Evolutionary conservation across 805 yeast genomes (phyloP), one percentile per base, ranked within the genome.

Genomic region (Saccharomycopsis schoenii): DNA sequence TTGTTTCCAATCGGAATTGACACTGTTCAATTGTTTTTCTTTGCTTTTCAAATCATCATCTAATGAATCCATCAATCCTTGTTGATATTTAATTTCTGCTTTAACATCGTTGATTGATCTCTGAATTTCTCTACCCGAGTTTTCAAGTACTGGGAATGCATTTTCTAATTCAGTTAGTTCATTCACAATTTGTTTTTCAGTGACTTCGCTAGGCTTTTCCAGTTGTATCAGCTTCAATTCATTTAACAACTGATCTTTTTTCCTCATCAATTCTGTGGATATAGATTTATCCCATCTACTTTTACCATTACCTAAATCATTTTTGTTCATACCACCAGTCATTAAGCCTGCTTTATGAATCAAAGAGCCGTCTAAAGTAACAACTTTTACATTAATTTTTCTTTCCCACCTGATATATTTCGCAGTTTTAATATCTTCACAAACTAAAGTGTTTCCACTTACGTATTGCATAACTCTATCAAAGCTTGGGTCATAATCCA

Each of bases 311-410:
- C 56, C 57, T 6, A 39, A 72, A 36, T 71, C 69, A 21, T 76
- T 76, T n/a, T 77, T 76, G 5, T 83, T 77, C 36, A 77, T 74
- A 66, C 97, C 97, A 70, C 97, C 97, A 9, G 97, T 87, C 96
- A 94, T 89, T 42, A 91, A 77, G 6, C 97, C 97, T 4, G 93
- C 85, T 67, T 83, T 84, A 69, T 89, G 90, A 56, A 94, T 88
- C 37, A 91, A 76, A 0, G 93, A 82, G 1, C 99, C 99, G 57
- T 89, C 90, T 14, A 89, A 68, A 0, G 97, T 82, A 1, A 92
- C 96, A 57, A 88, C 74, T 70, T 88, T 90, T 50, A 82, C 83
- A 57, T 79, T 79, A 36, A 83, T 72, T 8, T 78, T 75, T 42
- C 74, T 73, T 19, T 77, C 77, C 93, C 96, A 89, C 68, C 89